Percentiles rank a stretch among this genome's conserved stretches.
Conservation (phyloP, 345 rosid species). For the Luvunga scandens region DNA sequence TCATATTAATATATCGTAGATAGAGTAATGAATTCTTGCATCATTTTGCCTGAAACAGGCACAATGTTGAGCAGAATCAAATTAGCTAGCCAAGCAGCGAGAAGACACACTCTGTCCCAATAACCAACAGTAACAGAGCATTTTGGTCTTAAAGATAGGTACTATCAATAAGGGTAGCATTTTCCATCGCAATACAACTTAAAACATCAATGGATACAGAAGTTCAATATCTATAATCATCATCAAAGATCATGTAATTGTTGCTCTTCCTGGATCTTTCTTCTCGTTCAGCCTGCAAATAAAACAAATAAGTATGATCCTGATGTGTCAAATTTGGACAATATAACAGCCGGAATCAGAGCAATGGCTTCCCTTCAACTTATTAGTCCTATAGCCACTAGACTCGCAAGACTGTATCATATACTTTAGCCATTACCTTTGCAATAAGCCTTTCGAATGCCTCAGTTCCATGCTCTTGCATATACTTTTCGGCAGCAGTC, state of each 20-base stretch:
- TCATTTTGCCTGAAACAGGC: not conserved
- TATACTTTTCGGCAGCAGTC: conserved; percentile 69
- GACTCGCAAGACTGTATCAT: not conserved
- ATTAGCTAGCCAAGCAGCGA: not conserved
- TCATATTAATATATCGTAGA: not conserved
- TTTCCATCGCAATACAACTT: not conserved
- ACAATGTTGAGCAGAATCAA: not conserved
- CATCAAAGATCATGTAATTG: conserved; percentile 76
- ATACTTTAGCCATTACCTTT: conserved; percentile 32
- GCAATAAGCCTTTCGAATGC: conserved; percentile 50
- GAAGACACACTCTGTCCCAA: not conserved
- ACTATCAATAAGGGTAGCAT: not conserved
- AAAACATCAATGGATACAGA: not conserved
- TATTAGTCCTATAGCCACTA: not conserved
- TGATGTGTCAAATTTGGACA: not conserved
- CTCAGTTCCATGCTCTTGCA: conserved; percentile 56
- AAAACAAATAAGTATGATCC: not conserved
- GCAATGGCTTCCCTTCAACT: not conserved
- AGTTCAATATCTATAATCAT: conserved; percentile 65
- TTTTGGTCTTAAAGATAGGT: not conserved
- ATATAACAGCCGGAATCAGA: not conserved
- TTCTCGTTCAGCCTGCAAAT: conserved; percentile 67
- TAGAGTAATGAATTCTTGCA: not conserved
- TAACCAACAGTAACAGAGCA: not conserved
- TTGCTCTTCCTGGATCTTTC: conserved; percentile 54